A percentile compares a stretch with the other conserved stretches of the same genome.
Conservation (phyloP, 768 basidiomycete genomes). For the Psilocybe cyanescens region DNA sequence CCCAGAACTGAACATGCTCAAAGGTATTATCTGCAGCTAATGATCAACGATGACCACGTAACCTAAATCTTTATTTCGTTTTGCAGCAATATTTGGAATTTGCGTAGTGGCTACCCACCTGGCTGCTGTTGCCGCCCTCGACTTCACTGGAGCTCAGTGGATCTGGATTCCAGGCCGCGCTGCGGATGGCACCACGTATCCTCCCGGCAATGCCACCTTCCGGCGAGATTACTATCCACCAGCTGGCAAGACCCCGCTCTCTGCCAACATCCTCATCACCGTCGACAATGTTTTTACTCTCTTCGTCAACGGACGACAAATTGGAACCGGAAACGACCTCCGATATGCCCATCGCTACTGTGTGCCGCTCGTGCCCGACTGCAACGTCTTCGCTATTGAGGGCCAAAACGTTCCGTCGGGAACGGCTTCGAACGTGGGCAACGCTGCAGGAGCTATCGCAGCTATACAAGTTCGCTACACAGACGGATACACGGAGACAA, state of each 20-base stretch:
- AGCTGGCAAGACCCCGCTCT: constrained; percentile 28
- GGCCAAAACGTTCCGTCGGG: constrained; percentile 15
- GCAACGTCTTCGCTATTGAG: constrained; percentile 37
- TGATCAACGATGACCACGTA: too few species aligned
- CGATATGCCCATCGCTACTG: constrained; percentile 29
- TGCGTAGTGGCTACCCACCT: not conserved
- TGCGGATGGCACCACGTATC: constrained; percentile 15
- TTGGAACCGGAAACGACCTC: constrained; percentile 27
- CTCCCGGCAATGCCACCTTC: constrained; percentile 31
- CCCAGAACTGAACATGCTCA: too few species aligned
- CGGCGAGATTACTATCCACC: constrained; percentile 30
- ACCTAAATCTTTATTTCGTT: too few species aligned
- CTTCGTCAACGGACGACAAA: constrained; percentile 31
- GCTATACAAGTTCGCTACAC: constrained; percentile 33
- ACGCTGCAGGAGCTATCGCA: constrained; percentile 33
- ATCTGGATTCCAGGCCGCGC: constrained; percentile 32
- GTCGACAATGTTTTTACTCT: constrained; percentile 34
- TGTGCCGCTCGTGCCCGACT: constrained; percentile 26
- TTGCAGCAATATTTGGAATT: not conserved
- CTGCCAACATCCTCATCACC: constrained; percentile 33
- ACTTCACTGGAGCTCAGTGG: constrained; percentile 25
- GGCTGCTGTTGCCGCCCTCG: not conserved
- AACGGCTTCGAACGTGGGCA: constrained; percentile 1
- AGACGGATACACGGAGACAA: constrained; percentile 32
- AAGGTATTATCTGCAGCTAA: too few species aligned